A percentile compares a stretch with the other conserved stretches of the same genome.
phyloP scores from a whole-genome alignment of 2,329 filamentous ascomycete genomes.

The Sporothrix schenckii region DNA sequence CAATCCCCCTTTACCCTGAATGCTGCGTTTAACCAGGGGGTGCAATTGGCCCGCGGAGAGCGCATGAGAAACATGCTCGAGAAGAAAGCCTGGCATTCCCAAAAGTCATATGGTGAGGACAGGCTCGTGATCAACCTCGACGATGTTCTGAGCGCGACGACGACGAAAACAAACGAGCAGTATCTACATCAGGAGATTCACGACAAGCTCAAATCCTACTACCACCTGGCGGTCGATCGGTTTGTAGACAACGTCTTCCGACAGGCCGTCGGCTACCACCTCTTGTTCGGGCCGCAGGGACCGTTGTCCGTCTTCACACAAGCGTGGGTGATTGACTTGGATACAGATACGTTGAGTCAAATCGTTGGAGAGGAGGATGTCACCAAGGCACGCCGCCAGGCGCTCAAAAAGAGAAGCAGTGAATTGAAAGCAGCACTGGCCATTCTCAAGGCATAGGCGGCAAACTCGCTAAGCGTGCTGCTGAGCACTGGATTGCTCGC shows the following conservation, averaged over 20 bases:
- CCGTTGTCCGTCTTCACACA: neutral
- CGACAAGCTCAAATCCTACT: neutral
- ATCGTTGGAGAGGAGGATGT: neutral
- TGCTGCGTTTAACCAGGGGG: neutral
- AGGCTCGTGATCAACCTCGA: neutral
- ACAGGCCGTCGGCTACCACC: neutral
- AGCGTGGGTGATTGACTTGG: neutral
- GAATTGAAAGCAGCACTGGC: neutral
- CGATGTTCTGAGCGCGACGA: neutral
- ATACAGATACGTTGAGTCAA: neutral
- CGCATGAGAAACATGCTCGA: neutral
- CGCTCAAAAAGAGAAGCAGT: neutral
- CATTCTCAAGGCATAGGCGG: neutral
- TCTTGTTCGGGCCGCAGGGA: neutral
- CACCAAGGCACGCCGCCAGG: neutral
- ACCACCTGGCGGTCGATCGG: neutral
- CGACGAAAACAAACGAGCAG: neutral
- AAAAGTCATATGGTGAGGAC: neutral
- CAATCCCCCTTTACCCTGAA: neutral
- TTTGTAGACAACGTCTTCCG: neutral
- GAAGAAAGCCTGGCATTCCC: neutral
- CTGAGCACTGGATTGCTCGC: too few relatives aligned
- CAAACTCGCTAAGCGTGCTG: too few relatives aligned
- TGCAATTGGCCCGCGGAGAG: neutral
- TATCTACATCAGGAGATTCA: neutral